Conservation (phyloP, 495 filamentous ascomycete genomes). For the Tricharina praecox region DNA sequence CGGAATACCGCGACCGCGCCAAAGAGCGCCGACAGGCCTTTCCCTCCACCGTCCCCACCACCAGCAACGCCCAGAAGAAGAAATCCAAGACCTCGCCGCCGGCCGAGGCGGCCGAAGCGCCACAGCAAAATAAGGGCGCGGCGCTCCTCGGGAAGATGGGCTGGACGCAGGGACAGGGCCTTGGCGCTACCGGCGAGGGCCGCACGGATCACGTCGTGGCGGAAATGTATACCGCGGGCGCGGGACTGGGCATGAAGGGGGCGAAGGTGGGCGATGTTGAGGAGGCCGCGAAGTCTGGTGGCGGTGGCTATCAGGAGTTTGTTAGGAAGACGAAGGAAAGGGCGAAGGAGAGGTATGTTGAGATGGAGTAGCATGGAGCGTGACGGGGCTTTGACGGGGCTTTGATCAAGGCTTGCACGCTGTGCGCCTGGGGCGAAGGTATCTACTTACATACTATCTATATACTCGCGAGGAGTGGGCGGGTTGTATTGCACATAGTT, state of each 20-base stretch:
- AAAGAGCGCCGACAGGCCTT: conserved; percentile 63
- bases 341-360: conserved; percentile 63
- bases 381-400: too few relatives aligned
- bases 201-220: conserved; percentile 60
- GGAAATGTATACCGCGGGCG: conserved; percentile 63
- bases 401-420: too few relatives aligned
- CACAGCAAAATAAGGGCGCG: conserved; percentile 45
- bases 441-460: too few relatives aligned
- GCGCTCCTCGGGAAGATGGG: conserved; percentile 81
- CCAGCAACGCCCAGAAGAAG: conserved; percentile 30
- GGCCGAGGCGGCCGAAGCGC: conserved; percentile 14
- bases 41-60: conserved; percentile 43
- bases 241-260: conserved; percentile 71
- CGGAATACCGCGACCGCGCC: conserved; percentile 64
- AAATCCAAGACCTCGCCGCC: background rate
- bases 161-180: conserved; percentile 61
- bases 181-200: conserved; percentile 66
- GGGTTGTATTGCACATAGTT: too few relatives aligned
- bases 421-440: too few relatives aligned
- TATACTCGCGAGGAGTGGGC: too few relatives aligned
- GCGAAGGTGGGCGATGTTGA: conserved; percentile 68
- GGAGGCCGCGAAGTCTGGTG: conserved; percentile 61
- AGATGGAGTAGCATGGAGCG: conserved; percentile 37
- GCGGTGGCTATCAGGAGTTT: conserved; percentile 53
- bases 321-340: conserved; percentile 60